These are phyloP conservation scores for Stenocarpella maydis DNA, from an alignment of 2,329 filamentous ascomycete genomes.

Conservation along the genomic window DNA sequence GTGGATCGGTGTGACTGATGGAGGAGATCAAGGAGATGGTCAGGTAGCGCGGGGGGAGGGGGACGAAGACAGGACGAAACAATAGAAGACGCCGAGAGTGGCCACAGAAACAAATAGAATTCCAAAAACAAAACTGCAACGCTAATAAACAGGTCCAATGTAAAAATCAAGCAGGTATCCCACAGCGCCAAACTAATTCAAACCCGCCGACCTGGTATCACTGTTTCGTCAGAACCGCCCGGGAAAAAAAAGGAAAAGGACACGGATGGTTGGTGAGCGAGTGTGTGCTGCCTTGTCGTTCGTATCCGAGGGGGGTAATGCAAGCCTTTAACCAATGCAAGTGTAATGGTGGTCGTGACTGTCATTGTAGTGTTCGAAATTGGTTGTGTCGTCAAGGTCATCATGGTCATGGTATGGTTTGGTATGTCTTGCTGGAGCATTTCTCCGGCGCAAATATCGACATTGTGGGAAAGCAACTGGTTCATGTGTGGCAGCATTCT, in stretches of 20 bases:
- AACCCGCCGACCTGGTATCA: constrained; percentile 36
- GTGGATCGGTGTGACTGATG: not conserved
- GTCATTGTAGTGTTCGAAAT: constrained; percentile 17
- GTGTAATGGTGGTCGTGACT: constrained; percentile 14
- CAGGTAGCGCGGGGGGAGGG: not conserved
- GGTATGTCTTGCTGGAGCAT: not conserved
- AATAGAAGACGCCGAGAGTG: not conserved
- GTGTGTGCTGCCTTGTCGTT: constrained; percentile 19
- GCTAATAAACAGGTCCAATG: constrained; percentile 3
- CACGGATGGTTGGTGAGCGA: constrained; percentile 20
- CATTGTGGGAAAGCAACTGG: not conserved
- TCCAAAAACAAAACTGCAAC: constrained; percentile 12
- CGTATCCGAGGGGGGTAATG: constrained; percentile 8
- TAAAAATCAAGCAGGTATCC: constrained; percentile 19
- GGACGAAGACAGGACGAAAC: not conserved
- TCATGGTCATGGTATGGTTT: constrained; percentile 7
- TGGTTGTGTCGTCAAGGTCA: constrained; percentile 30
- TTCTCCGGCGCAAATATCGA: constrained; percentile 14
- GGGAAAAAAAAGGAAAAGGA: constrained; percentile 19
- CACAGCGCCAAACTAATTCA: constrained; percentile 29
- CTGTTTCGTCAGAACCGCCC: constrained; percentile 25
- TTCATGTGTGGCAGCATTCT: not conserved
- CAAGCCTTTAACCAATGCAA: constrained; percentile 25
- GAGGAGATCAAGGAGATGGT: not conserved
- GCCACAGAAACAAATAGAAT: not conserved